Percentiles rank a stretch among this genome's conserved stretches.
Conservation (phyloP, 225 moss, liverwort and hornwort genomes). For the Ulota crispa region DNA sequence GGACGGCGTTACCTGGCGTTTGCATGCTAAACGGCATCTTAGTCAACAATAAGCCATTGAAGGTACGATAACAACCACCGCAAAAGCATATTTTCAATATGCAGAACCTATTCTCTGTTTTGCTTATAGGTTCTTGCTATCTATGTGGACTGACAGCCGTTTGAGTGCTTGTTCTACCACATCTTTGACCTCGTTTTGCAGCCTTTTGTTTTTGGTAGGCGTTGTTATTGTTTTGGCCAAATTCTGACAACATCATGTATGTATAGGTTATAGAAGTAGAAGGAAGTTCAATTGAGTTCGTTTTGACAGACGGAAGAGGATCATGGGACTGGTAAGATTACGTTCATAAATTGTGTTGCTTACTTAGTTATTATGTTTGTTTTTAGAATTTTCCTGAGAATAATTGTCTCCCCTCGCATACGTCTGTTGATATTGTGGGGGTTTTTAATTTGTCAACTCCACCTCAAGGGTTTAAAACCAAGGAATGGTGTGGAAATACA, state of each 20-base stretch:
- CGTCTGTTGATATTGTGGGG: too few relatives aligned
- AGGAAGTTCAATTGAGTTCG: slow-evolving; percentile 61
- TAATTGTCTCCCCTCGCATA: background rate
- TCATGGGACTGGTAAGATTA: slow-evolving; percentile 70
- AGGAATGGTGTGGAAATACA: background rate
- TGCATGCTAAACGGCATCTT: slow-evolving; percentile 60
- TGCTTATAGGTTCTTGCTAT: background rate
- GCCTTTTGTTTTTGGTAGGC: background rate
- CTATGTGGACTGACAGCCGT: background rate
- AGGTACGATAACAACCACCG: slow-evolving; percentile 35
- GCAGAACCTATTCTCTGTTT: background rate
- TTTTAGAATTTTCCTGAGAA: background rate
- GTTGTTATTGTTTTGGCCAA: background rate
- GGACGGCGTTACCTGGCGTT: slow-evolving; percentile 65
- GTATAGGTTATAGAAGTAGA: slow-evolving; percentile 59
- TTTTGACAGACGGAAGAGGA: slow-evolving; percentile 71
- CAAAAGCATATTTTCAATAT: background rate
- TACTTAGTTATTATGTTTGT: background rate
- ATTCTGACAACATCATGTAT: background rate
- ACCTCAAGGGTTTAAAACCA: too few relatives aligned
- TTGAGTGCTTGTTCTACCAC: background rate
- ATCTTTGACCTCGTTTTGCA: background rate
- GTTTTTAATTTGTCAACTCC: background rate
- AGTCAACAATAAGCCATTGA: slow-evolving; percentile 54
- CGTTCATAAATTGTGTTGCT: background rate